phyloP scores from a whole-genome alignment of 169 alveolate genomes.

The Eimeria praecox region DNA sequence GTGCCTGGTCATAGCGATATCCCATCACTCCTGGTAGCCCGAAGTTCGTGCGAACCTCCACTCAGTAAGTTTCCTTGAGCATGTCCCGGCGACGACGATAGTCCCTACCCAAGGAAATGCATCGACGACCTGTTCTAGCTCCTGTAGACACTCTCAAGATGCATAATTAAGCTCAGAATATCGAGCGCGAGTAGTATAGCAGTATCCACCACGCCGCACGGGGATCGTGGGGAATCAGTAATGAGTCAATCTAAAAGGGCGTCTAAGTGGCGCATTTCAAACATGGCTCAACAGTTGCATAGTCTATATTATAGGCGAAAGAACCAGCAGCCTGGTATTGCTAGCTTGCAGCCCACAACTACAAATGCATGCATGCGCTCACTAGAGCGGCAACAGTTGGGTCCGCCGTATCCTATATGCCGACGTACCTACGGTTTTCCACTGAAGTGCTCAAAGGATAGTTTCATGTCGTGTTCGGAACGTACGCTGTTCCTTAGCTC shows the following conservation, averaged over 20 bases:
- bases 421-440: not conserved
- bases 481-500: not conserved
- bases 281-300: not conserved
- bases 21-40: not conserved
- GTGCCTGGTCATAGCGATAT: not conserved
- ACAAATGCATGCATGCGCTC: conserved; percentile 77
- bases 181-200: not conserved
- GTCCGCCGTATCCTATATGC: conserved; percentile 8
- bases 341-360: conserved; percentile 29
- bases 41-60: not conserved
- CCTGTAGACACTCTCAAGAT: not conserved
- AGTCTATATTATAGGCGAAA: not conserved
- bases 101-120: not conserved
- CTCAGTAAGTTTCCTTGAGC: not conserved
- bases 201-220: not conserved
- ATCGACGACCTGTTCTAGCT: not conserved
- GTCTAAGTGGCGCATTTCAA: not conserved
- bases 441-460: not conserved
- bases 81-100: not conserved
- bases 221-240: not conserved
- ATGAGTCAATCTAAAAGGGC: not conserved
- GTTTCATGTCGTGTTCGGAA: not conserved
- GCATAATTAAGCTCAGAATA: not conserved
- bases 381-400: conserved; percentile 13
- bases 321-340: not conserved